A percentile compares a stretch with the other conserved stretches of the same genome.
Conservation (phyloP, 805 yeast species). For the Cyberlindnera bimundalis region DNA sequence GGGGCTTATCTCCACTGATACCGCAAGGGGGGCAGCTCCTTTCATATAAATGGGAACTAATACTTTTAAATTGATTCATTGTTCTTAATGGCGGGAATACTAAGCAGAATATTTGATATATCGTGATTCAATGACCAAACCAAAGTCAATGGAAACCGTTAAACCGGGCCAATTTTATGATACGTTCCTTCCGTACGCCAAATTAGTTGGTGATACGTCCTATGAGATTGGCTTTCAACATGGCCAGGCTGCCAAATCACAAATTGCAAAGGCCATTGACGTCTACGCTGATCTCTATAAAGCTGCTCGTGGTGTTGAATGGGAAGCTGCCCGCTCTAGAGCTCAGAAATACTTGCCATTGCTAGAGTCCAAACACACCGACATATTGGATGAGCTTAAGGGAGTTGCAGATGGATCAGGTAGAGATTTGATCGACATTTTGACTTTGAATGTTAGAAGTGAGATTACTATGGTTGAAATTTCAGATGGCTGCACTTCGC, state of each 20-base stretch:
- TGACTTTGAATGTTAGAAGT: conserved; percentile 37
- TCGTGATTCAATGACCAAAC: neutral
- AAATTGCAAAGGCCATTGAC: conserved; percentile 29
- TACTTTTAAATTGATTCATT: too few relatives aligned
- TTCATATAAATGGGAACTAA: neutral
- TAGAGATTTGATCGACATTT: conserved; percentile 31
- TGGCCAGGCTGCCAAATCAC: conserved; percentile 32
- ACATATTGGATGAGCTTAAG: conserved; percentile 33
- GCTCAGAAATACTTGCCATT: conserved; percentile 29
- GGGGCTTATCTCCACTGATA: conserved; percentile 9
- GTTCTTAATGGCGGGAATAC: too few relatives aligned
- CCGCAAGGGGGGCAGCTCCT: neutral
- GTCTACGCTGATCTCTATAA: conserved; percentile 30
- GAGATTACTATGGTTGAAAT: conserved; percentile 35
- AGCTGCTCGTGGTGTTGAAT: conserved; percentile 24
- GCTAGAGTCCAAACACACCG: conserved; percentile 28
- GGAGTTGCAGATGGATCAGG: conserved; percentile 39
- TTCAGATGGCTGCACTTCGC: conserved; percentile 38
- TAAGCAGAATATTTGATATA: neutral
- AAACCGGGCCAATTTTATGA: conserved; percentile 25
- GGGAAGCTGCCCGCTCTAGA: conserved; percentile 31
- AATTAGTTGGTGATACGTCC: conserved; percentile 21
- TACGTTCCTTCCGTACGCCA: conserved; percentile 27
- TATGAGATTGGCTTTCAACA: conserved; percentile 34
- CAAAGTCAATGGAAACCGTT: conserved; percentile 13